Evolutionary conservation across 345 rosid genomes (phyloP).

Genomic region (Hibiscus mutabilis): DNA sequence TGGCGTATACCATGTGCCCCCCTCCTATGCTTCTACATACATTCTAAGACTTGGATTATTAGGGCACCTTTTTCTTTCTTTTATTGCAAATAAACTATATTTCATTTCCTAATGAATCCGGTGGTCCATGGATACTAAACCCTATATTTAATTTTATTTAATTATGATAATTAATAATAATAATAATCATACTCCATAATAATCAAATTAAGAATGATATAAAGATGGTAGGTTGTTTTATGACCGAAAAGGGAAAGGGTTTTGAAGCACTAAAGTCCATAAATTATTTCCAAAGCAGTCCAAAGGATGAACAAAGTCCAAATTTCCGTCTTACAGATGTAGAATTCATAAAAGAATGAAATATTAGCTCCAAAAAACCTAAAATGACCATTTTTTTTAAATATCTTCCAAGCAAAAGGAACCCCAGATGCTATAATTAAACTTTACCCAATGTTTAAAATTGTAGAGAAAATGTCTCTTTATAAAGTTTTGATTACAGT

Average conservation of each 20-base stretch:
- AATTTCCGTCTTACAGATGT: constrained; percentile 7
- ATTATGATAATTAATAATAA: background rate
- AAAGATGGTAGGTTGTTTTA: background rate
- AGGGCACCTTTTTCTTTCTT: background rate
- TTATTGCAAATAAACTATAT: background rate
- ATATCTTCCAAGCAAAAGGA: background rate
- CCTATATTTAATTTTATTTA: background rate
- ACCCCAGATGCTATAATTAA: background rate
- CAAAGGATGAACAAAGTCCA: background rate
- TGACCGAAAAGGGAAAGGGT: constrained; percentile 1
- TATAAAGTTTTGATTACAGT: too few species aligned
- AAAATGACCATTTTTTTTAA: background rate
- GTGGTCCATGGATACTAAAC: background rate
- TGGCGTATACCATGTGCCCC: constrained; percentile 11
- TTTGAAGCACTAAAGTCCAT: constrained; percentile 3
- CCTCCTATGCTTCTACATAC: background rate
- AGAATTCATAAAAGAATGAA: background rate
- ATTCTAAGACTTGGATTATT: background rate
- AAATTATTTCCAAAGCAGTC: background rate
- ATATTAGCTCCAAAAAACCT: background rate
- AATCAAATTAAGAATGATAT: background rate
- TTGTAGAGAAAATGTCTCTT: background rate
- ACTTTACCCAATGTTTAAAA: background rate
- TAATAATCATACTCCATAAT: too few species aligned
- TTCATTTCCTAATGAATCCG: background rate